Evolutionary conservation across 129 eudicot genomes (phyloP).

Genomic region (Lonicera japonica): DNA sequence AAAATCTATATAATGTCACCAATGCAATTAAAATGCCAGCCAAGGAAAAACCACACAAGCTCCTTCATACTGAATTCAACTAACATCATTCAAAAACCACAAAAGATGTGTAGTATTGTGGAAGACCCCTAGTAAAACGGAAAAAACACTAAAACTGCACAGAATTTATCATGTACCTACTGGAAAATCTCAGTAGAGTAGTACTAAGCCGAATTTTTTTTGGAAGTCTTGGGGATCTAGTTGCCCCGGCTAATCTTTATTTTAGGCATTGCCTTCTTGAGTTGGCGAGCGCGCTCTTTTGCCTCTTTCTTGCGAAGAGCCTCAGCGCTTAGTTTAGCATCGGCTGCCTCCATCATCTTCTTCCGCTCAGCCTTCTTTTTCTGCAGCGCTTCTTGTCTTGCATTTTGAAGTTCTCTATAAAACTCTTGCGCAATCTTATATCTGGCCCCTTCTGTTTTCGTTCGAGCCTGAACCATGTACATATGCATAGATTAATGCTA

Average conservation of each 20-base stretch:
- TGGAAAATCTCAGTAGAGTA: background rate
- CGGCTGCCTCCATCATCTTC: slow-evolving; percentile 84
- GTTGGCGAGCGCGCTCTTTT: slow-evolving; percentile 83
- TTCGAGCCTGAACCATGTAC: slow-evolving; percentile 50
- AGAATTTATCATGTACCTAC: too few species aligned
- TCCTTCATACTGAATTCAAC: too few species aligned
- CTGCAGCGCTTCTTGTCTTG: slow-evolving; percentile 83
- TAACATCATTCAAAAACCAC: too few species aligned
- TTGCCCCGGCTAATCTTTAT: slow-evolving; percentile 71
- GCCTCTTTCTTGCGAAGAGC: slow-evolving; percentile 87
- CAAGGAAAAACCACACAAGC: too few species aligned
- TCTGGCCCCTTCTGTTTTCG: slow-evolving; percentile 85
- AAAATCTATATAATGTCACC: too few species aligned
- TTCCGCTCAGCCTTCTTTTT: slow-evolving; percentile 85
- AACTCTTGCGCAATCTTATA: slow-evolving; percentile 79
- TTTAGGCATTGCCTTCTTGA: slow-evolving; percentile 92
- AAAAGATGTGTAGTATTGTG: too few species aligned
- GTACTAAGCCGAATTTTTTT: background rate
- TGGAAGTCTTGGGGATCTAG: slow-evolving; percentile 17
- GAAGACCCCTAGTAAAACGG: too few species aligned
- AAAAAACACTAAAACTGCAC: too few species aligned
- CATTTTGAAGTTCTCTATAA: slow-evolving; percentile 72
- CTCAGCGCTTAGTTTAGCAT: slow-evolving; percentile 78
- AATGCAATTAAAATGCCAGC: too few species aligned
- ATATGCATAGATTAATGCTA: too few species aligned